phyloP scores from a whole-genome alignment of 2,329 filamentous ascomycete species.

The Diaporthe caulivora region DNA sequence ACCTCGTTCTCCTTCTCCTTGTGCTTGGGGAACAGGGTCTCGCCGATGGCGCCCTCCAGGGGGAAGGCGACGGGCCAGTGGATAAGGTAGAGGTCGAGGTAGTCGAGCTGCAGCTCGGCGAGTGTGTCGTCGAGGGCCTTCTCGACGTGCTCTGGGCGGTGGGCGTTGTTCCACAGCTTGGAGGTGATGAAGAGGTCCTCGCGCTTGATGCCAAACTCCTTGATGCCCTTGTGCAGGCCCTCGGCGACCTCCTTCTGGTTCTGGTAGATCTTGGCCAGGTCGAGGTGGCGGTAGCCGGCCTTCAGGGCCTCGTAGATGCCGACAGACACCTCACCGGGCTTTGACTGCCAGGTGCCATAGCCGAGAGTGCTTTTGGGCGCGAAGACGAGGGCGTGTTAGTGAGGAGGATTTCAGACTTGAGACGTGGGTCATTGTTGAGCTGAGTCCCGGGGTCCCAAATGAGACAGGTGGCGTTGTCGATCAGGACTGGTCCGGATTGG shows the following conservation, averaged over 20 bases:
- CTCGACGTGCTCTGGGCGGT: conserved; percentile 70
- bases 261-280: conserved; percentile 67
- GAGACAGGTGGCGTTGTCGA: not conserved
- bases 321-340: conserved; percentile 72
- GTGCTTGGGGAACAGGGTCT: conserved; percentile 58
- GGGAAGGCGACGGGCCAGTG: conserved; percentile 70
- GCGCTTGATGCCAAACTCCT: conserved; percentile 64
- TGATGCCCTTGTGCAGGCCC: conserved; percentile 62
- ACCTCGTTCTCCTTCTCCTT: conserved; percentile 50
- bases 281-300: conserved; percentile 74
- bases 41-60: conserved; percentile 45
- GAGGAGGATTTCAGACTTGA: not conserved
- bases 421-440: not conserved
- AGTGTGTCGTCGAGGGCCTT: conserved; percentile 68
- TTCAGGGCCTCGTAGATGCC: conserved; percentile 75
- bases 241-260: conserved; percentile 73
- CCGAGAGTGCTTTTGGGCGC: conserved; percentile 37
- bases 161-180: conserved; percentile 76
- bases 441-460: not conserved
- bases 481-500: not conserved
- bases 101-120: conserved; percentile 67
- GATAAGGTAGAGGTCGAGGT: conserved; percentile 73
- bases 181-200: conserved; percentile 74
- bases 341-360: conserved; percentile 76
- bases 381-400: conserved; percentile 5